These are phyloP conservation scores for Debaryomyces singareniensis DNA, from an alignment of 1,139 yeast species.

Conservation along the genomic window DNA sequence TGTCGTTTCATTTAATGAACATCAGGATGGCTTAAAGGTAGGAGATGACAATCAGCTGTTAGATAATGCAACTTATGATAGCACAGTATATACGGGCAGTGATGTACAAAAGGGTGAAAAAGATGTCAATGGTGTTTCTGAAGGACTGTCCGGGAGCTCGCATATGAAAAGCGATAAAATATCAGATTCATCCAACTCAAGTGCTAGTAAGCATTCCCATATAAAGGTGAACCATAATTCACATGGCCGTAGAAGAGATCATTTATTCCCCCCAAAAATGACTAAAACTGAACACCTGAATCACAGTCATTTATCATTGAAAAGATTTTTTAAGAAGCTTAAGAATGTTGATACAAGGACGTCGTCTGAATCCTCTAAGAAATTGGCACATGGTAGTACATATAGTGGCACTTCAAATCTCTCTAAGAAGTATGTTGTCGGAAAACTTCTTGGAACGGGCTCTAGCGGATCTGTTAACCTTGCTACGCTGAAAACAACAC, in stretches of 20 bases:
- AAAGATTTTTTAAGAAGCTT: constrained; percentile 33
- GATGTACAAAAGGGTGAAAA: too few species aligned
- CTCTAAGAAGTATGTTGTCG: constrained; percentile 44
- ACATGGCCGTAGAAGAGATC: neutral
- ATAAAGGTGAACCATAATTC: neutral
- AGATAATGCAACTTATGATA: neutral
- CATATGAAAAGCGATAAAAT: constrained; percentile 7
- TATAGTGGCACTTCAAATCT: too few species aligned
- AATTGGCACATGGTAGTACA: too few species aligned
- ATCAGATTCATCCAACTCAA: constrained; percentile 11
- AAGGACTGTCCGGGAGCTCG: neutral
- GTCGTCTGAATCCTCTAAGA: too few species aligned
- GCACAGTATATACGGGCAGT: neutral
- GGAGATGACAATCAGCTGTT: neutral
- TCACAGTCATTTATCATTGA: constrained; percentile 26
- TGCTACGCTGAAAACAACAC: constrained; percentile 39
- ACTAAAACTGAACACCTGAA: constrained; percentile 1
- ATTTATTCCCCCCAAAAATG: neutral
- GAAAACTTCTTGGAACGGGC: constrained; percentile 61
- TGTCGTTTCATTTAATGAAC: neutral
- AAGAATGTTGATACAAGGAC: constrained; percentile 20
- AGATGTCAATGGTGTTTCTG: too few species aligned
- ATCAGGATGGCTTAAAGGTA: neutral
- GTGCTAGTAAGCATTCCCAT: constrained; percentile 5
- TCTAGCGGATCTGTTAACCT: constrained; percentile 73